Percentiles rank a stretch among this genome's conserved stretches.
Evolutionary conservation across 2,329 filamentous ascomycete species (phyloP).

Genomic region (Trichothecium roseum): DNA sequence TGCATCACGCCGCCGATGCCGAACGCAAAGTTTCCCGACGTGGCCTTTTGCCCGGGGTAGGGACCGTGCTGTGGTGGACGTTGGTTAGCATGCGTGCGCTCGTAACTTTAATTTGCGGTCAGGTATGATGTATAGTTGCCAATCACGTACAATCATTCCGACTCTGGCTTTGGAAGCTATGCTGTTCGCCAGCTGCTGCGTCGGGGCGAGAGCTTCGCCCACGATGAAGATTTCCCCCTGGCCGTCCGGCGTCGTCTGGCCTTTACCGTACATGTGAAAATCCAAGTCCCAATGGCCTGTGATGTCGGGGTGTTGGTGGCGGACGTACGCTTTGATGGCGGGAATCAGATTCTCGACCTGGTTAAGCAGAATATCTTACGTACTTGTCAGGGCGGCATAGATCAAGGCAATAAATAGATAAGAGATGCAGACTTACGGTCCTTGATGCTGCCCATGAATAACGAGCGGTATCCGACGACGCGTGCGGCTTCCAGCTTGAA

Average conservation of each 20-base stretch:
- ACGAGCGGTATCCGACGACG: slow-evolving; percentile 27
- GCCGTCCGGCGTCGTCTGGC: not conserved
- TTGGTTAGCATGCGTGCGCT: not conserved
- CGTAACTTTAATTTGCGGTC: no score
- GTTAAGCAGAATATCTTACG: slow-evolving; percentile 17
- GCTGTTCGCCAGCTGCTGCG: slow-evolving; percentile 31
- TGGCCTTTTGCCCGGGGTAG: slow-evolving; percentile 41
- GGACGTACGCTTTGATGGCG: slow-evolving; percentile 8
- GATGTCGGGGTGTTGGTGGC: slow-evolving; percentile 4
- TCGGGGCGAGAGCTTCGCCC: slow-evolving; percentile 32
- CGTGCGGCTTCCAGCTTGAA: slow-evolving; percentile 36
- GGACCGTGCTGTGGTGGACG: slow-evolving; percentile 25
- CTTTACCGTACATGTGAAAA: slow-evolving; percentile 30
- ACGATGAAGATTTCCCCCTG: slow-evolving; percentile 23
- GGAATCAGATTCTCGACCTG: slow-evolving; percentile 23
- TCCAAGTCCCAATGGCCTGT: slow-evolving; percentile 7
- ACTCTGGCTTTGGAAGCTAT: slow-evolving; percentile 17
- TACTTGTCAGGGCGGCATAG: not conserved
- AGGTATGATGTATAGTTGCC: slow-evolving; percentile 17
- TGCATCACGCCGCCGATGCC: slow-evolving; percentile 17
- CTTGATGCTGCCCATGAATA: slow-evolving; percentile 25
- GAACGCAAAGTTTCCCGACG: slow-evolving; percentile 37
- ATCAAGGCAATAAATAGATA: no score
- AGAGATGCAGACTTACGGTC: slow-evolving; percentile 5
- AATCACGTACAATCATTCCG: slow-evolving; percentile 17